A percentile compares a stretch with the other conserved stretches of the same genome.
These are phyloP conservation scores for Suillus placidus DNA, from an alignment of 768 basidiomycete genomes.

Conservation along the genomic window DNA sequence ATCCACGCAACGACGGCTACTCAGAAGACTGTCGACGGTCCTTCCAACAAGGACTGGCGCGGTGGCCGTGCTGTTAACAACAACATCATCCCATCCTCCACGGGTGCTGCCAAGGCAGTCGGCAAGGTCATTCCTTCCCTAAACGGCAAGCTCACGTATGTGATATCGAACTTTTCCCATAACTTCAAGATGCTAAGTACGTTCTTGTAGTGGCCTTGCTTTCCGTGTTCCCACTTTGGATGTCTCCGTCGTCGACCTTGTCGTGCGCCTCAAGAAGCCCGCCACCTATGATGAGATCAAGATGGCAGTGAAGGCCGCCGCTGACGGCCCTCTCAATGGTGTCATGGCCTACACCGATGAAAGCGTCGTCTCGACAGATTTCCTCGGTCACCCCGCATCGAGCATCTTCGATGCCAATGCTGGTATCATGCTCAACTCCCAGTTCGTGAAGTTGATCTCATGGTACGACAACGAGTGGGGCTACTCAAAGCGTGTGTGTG, in stretches of 20 bases:
- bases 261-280: conserved; percentile 85
- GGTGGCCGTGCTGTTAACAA: conserved; percentile 94
- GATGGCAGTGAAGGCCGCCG: conserved; percentile 75
- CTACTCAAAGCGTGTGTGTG: conserved; percentile 91
- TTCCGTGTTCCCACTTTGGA: conserved; percentile 98
- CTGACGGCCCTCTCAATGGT: conserved; percentile 69
- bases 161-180: not conserved
- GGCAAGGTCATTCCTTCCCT: conserved; percentile 96
- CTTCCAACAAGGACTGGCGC: conserved; percentile 96
- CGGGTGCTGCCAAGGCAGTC: conserved; percentile 98
- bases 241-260: conserved; percentile 98
- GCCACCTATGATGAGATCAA: conserved; percentile 93
- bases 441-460: conserved; percentile 94
- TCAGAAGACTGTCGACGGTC: conserved; percentile 94
- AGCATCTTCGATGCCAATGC: conserved; percentile 94
- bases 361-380: conserved; percentile 91
- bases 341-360: conserved; percentile 94
- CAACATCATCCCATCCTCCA: conserved; percentile 99
- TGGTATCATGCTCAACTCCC: conserved; percentile 88
- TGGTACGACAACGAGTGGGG: conserved; percentile 98
- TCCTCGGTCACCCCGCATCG: conserved; percentile 75
- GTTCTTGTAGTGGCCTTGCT: conserved; percentile 68
- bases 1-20: conserved; percentile 97
- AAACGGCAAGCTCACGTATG: conserved; percentile 97
- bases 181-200: conserved; percentile 11